Conservation (phyloP, 176 grass and related monocot species). For the Canna indica region DNA sequence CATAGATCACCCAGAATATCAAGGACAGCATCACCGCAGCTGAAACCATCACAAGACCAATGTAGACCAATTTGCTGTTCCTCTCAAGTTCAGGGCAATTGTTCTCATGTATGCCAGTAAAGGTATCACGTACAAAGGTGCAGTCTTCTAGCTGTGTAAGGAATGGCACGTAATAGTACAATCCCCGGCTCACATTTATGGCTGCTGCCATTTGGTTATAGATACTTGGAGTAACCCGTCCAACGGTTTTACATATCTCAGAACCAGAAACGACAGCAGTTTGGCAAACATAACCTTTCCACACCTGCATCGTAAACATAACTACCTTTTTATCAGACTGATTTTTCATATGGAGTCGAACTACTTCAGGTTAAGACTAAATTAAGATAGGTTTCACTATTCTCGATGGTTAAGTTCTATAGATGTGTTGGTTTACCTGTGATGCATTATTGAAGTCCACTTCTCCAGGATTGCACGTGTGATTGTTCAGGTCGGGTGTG, state of each 20-base stretch:
- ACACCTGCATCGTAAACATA: conserved; percentile 20
- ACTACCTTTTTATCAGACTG: not conserved
- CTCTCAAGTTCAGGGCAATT: conserved; percentile 32
- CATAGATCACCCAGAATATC: conserved; percentile 40
- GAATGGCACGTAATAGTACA: conserved; percentile 70
- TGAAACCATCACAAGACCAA: conserved; percentile 31
- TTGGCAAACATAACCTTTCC: conserved; percentile 60
- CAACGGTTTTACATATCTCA: conserved; percentile 47
- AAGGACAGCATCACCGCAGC: conserved; percentile 33
- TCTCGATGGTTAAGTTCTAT: not conserved
- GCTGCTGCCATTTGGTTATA: conserved; percentile 75
- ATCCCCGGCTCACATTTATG: conserved; percentile 38
- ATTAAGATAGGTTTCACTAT: not conserved
- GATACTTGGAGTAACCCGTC: conserved; percentile 50
- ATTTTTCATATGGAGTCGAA: not conserved
- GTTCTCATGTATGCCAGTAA: conserved; percentile 20
- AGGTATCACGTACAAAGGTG: conserved; percentile 52
- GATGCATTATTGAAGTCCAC: conserved; percentile 47
- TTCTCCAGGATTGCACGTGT: conserved; percentile 42
- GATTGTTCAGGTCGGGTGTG: conserved; percentile 43
- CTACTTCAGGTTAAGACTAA: no score
- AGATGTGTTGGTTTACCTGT: conserved; percentile 17
- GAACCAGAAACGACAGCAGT: conserved; percentile 16
- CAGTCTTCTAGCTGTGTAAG: conserved; percentile 71
- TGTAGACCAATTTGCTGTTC: conserved; percentile 30